Percentiles rank a stretch among this genome's conserved stretches.
Conservation (phyloP, 1,284 basidiomycete genomes). For the Leccinum solheimii region DNA sequence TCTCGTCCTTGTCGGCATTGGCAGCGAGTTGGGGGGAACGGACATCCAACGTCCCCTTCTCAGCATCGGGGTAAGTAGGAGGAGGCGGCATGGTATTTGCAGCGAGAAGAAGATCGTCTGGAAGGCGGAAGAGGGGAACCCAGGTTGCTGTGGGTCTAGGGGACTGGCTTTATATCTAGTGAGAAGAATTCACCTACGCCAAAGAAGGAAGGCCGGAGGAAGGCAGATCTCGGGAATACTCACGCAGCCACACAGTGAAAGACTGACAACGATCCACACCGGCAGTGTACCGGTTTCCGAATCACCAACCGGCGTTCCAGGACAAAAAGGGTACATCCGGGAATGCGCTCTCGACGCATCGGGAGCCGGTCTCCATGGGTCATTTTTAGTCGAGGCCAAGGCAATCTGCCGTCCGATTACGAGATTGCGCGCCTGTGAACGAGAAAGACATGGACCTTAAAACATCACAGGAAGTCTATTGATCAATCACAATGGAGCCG, state of each 20-base stretch:
- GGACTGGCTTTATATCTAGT: slow-evolving; percentile 26
- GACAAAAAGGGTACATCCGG: neutral
- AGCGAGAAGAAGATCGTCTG: slow-evolving; percentile 19
- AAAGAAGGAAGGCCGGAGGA: slow-evolving; percentile 12
- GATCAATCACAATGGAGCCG: neutral
- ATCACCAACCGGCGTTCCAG: slow-evolving; percentile 6
- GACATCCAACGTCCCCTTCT: slow-evolving; percentile 45
- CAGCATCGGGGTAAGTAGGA: slow-evolving; percentile 49
- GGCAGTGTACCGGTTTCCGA: slow-evolving; percentile 11
- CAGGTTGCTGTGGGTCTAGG: neutral
- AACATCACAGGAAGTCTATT: neutral
- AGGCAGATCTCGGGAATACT: slow-evolving; percentile 21
- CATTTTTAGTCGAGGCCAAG: slow-evolving; percentile 2
- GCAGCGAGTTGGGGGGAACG: slow-evolving; percentile 29
- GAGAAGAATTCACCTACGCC: neutral
- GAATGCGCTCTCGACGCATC: slow-evolving; percentile 8
- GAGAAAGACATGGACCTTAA: neutral
- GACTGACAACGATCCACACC: slow-evolving; percentile 16
- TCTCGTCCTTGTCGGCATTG: slow-evolving; percentile 37
- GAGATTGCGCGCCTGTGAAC: slow-evolving; percentile 1
- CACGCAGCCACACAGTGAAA: slow-evolving; percentile 5
- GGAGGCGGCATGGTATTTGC: slow-evolving; percentile 38
- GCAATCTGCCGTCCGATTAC: slow-evolving; percentile 1
- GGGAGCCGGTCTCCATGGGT: slow-evolving; percentile 15
- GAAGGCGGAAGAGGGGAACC: slow-evolving; percentile 19